A percentile compares a stretch with the other conserved stretches of the same genome.
These are phyloP conservation scores for Oropetium thomaeum DNA, from an alignment of 176 grass and related monocot genomes.

Conservation along the genomic window DNA sequence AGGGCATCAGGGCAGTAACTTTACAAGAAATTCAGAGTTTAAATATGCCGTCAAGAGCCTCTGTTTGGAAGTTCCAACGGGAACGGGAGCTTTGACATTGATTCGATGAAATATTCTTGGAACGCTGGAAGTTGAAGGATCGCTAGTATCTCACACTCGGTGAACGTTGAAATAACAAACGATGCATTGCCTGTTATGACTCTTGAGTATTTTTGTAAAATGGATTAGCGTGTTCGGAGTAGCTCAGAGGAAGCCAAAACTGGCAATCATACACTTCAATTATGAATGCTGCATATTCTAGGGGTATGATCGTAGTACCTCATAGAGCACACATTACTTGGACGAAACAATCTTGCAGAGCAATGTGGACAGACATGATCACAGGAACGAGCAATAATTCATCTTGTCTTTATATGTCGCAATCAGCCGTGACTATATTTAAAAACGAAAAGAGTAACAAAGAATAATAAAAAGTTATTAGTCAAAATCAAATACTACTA, in stretches of 20 bases:
- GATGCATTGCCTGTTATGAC: neutral
- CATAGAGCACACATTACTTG: constrained; percentile 6
- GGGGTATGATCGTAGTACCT: neutral
- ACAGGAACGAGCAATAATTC: neutral
- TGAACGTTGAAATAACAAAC: too few relatives aligned
- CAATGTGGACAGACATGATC: neutral
- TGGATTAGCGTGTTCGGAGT: neutral
- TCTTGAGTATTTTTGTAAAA: neutral
- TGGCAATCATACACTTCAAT: constrained; percentile 19
- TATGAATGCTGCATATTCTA: constrained; percentile 17
- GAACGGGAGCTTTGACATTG: neutral
- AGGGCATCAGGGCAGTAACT: neutral
- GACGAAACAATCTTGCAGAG: constrained; percentile 21
- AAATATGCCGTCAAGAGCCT: neutral
- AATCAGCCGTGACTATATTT: too few relatives aligned
- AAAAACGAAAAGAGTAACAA: too few relatives aligned
- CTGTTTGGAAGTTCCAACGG: neutral
- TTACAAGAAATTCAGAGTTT: neutral
- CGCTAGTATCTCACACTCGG: neutral
- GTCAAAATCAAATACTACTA: too few relatives aligned
- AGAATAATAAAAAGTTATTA: too few relatives aligned
- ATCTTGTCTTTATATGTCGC: too few relatives aligned
- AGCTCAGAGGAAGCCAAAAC: constrained; percentile 1
- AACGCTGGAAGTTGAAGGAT: neutral
- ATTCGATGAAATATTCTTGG: neutral